Base-by-base conservation (phyloP, 75 land plant genomes). In the Selaginella tamariscina region DNA sequence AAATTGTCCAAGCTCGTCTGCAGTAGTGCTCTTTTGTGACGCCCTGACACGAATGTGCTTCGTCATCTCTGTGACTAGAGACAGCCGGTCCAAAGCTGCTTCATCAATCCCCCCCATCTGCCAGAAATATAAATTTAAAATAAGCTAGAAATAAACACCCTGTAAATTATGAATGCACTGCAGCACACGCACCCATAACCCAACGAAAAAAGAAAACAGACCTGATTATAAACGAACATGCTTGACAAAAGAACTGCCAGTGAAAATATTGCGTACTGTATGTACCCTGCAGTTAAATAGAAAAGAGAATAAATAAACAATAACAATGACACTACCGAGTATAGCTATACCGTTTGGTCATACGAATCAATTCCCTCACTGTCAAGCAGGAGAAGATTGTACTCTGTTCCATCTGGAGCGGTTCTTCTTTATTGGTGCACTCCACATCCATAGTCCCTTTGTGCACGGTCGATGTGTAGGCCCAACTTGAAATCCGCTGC, bases 41-140 rank as follows among this genome's bases (percentile, higher is more conserved):
- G 98, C 96, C 71, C 96, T 85, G 20, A 89, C 96, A 56, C 91
- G 91, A 56, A 94, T 94, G 69, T 94, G 98, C 60, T 90, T 94
- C 5, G 98, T 94, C 98, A 94, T 85, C 78, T 94, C 86, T 44
- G 96, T 94, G 29, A 94, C 98, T 22, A 94, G 81, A 66, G 98
- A 94, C 29, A 94, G 76, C 66, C 86, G 85, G 67, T 94, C 98
- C 56, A 94, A 76, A 26, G 98, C 90, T 39, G 98, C 86, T 68
- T 94, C 98, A 79, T 94, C 98, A 62, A 94, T 94, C 32, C 98
- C 98, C 72, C 98, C 98, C 98, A 94, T 89, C 98, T 94, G 79
- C 29, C 15, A 70, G n/a, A 64, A 59, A 64, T 56, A 32, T 30
- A 64, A 56, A n/a, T n/a, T n/a, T n/a, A n/a, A n/a, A n/a, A n/a